A percentile compares a stretch with the other conserved stretches of the same genome.
phyloP scores from a whole-genome alignment of 441 rosid genomes.

The Biscutella laevigata region DNA sequence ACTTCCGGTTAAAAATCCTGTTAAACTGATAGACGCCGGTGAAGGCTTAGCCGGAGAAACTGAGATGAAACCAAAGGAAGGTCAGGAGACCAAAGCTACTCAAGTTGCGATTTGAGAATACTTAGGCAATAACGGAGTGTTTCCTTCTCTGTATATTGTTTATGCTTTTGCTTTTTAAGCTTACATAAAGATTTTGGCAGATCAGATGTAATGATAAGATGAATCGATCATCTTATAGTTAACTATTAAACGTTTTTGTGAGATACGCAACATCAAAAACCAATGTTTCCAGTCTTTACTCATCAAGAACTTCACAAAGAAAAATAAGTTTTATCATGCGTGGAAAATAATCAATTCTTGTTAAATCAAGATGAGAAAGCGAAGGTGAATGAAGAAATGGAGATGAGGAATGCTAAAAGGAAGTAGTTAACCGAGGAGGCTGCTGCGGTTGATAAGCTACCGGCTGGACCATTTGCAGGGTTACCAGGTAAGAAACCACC shows the following conservation, averaged over 20 bases:
- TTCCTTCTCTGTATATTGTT: slow-evolving; percentile 1
- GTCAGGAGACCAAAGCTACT: slow-evolving; percentile 12
- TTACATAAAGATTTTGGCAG: slow-evolving; percentile 22
- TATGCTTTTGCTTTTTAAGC: slow-evolving; percentile 13
- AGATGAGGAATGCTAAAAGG: slow-evolving; percentile 7
- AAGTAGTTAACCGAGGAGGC: slow-evolving; percentile 26
- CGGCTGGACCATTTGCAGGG: slow-evolving; percentile 52
- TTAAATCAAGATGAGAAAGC: slow-evolving; percentile 16
- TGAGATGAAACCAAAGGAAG: slow-evolving; percentile 16
- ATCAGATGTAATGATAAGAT: slow-evolving; percentile 18
- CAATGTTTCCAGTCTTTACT: slow-evolving; percentile 12
- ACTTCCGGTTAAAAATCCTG: slow-evolving; percentile 23
- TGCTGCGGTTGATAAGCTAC: slow-evolving; percentile 43
- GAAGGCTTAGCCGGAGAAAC: slow-evolving; percentile 6
- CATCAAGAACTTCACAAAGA: slow-evolving; percentile 9
- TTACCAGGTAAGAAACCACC: slow-evolving; percentile 47
- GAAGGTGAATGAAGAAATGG: background rate
- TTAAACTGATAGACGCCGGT: slow-evolving; percentile 11
- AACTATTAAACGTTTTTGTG: slow-evolving; percentile 16
- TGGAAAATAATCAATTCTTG: slow-evolving; percentile 6
- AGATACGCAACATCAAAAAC: background rate
- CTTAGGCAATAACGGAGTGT: background rate
- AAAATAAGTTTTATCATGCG: background rate
- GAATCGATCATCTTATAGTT: slow-evolving; percentile 15
- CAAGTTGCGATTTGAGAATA: slow-evolving; percentile 17